A percentile compares a stretch with the other conserved stretches of the same genome.
Conservation (phyloP, 2,329 filamentous ascomycete genomes). For the Fusarium kyushuense region DNA sequence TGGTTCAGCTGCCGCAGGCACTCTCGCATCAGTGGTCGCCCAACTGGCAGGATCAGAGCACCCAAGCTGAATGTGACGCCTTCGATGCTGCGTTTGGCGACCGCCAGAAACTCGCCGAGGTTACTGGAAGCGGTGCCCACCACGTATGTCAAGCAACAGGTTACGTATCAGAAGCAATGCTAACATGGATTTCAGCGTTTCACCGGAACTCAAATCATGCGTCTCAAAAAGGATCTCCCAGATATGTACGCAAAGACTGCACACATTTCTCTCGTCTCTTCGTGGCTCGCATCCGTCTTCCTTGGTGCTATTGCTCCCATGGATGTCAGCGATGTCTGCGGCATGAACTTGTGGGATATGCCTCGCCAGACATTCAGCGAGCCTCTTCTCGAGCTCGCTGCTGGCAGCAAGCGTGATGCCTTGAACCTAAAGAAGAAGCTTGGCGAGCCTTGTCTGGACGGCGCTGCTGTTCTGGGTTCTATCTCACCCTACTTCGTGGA, state of each 20-base stretch:
- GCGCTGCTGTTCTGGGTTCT: constrained; percentile 80
- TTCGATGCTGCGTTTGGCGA: constrained; percentile 82
- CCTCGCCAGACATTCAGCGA: constrained; percentile 78
- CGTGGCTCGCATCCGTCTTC: constrained; percentile 92
- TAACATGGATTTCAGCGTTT: constrained; percentile 73
- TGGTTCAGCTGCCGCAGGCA: constrained; percentile 77
- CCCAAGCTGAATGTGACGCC: constrained; percentile 88
- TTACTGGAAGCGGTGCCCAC: constrained; percentile 92
- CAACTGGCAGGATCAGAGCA: constrained; percentile 98
- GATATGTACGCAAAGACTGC: constrained; percentile 83
- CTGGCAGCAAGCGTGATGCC: constrained; percentile 71
- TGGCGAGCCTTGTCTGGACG: constrained; percentile 82
- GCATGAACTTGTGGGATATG: constrained; percentile 98
- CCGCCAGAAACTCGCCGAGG: constrained; percentile 76
- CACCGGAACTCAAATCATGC: constrained; percentile 95
- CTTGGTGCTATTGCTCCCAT: constrained; percentile 87
- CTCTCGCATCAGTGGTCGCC: constrained; percentile 90
- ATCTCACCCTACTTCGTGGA: constrained; percentile 83
- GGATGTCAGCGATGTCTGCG: constrained; percentile 94
- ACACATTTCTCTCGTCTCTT: constrained; percentile 93
- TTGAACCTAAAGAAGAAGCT: constrained; percentile 80
- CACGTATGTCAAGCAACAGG: constrained; percentile 71
- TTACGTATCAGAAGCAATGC: constrained; percentile 22
- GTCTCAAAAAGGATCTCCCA: constrained; percentile 83
- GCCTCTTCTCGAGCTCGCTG: constrained; percentile 78